phyloP scores from a whole-genome alignment of 371 early-diverging fungal species.

The Mucor velutinosus region DNA sequence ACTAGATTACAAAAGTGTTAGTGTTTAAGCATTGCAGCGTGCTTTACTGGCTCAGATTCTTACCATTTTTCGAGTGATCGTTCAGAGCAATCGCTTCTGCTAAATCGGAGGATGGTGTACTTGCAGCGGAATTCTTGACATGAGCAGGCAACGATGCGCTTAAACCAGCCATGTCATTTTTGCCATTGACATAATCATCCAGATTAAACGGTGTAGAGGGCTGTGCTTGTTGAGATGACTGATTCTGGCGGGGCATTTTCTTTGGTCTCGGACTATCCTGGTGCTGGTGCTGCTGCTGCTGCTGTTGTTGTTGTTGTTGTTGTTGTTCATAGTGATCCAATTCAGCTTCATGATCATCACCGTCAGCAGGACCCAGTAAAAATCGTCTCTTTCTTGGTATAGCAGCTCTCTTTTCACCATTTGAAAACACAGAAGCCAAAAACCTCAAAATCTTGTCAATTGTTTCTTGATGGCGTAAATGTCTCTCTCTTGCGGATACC shows the following conservation, averaged over 20 bases:
- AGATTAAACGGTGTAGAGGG: conserved; percentile 15
- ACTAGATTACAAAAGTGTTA: not conserved
- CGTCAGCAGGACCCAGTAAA: conserved; percentile 36
- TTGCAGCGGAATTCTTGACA: conserved; percentile 1
- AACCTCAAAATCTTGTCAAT: conserved; percentile 90
- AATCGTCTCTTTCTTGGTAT: conserved; percentile 53
- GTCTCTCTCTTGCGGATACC: conserved; percentile 69
- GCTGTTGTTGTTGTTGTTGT: not conserved
- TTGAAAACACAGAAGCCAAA: conserved; percentile 76
- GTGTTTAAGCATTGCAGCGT: not conserved
- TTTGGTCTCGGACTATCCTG: conserved; percentile 8
- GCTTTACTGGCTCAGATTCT: not conserved
- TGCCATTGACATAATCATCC: conserved; percentile 27
- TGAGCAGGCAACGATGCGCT: conserved; percentile 11
- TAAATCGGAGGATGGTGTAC: conserved; percentile 13
- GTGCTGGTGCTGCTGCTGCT: not conserved
- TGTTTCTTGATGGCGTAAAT: conserved; percentile 86
- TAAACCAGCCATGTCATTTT: conserved; percentile 10
- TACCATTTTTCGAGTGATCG: conserved; percentile 29
- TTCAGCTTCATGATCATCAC: conserved; percentile 14
- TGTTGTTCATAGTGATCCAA: conserved; percentile 1
- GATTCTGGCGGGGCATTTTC: conserved; percentile 13
- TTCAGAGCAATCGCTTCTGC: conserved; percentile 35
- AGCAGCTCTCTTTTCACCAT: conserved; percentile 51
- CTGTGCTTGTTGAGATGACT: not conserved